phyloP scores from a whole-genome alignment of 345 rosid species.

The Gossypium raimondii region DNA sequence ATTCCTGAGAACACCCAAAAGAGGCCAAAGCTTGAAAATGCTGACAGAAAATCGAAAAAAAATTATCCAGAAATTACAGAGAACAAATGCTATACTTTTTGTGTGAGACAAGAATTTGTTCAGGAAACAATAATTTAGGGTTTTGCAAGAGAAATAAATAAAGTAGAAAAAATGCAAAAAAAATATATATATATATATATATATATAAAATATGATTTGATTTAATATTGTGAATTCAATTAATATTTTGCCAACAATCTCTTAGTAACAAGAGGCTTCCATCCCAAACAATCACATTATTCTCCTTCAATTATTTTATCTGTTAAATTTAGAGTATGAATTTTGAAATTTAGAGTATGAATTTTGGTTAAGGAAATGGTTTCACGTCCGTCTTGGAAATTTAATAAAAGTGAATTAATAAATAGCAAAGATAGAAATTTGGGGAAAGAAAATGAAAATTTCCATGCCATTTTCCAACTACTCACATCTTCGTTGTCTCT shows the following conservation, averaged over 20 bases:
- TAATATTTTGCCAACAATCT: constrained; percentile 19
- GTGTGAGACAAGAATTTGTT: constrained; percentile 35
- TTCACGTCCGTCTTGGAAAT: constrained; percentile 87
- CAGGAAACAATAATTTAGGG: constrained; percentile 65
- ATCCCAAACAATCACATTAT: too few relatives aligned
- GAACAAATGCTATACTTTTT: constrained; percentile 23
- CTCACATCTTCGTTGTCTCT: constrained; percentile 62
- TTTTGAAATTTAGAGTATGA: constrained; percentile 65
- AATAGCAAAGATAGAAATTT: too few relatives aligned
- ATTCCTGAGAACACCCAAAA: constrained; percentile 38
- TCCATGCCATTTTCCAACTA: constrained; percentile 50
- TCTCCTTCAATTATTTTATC: too few relatives aligned
- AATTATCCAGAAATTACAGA: constrained; percentile 30
- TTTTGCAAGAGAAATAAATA: constrained; percentile 50
- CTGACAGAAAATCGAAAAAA: constrained; percentile 13
- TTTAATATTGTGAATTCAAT: constrained; percentile 48
- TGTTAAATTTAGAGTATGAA: constrained; percentile 54
- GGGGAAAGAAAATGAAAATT: too few relatives aligned
- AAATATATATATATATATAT: not conserved
- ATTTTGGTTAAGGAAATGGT: constrained; percentile 87
- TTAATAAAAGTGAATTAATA: constrained; percentile 33
- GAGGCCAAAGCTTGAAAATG: constrained; percentile 25
- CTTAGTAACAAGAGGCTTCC: too few relatives aligned
- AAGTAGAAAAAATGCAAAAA: constrained; percentile 28
- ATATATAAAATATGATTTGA: not conserved